Percentiles rank a stretch among this genome's conserved stretches.
Evolutionary conservation across 1,284 basidiomycete species (phyloP).

Genomic region (Cryptococcus wingfieldii): DNA sequence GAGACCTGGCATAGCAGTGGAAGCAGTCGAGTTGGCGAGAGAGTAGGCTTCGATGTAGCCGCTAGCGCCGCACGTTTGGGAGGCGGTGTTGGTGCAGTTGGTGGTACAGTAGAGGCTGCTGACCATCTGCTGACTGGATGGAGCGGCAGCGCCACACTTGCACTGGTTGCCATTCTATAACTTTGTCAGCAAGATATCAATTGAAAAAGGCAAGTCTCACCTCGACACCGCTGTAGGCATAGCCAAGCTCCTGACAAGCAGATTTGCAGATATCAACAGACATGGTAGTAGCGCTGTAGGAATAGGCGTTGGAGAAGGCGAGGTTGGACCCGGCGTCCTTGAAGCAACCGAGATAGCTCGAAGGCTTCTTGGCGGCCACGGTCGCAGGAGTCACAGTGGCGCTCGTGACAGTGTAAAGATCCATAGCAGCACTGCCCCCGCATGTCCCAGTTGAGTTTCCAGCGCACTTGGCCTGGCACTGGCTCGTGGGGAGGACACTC

Average conservation of each 20-base stretch:
- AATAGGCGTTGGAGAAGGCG: slow-evolving; percentile 16
- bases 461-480: slow-evolving; percentile 8
- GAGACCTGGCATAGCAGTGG: slow-evolving; percentile 8
- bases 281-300: slow-evolving; percentile 20
- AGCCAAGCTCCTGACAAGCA: slow-evolving; percentile 24
- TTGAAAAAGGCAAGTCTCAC: neutral
- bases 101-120: slow-evolving; percentile 11
- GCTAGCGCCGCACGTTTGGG: slow-evolving; percentile 23
- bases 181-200: neutral
- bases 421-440: slow-evolving; percentile 14
- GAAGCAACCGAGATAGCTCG: slow-evolving; percentile 17
- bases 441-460: slow-evolving; percentile 16
- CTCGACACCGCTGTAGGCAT: slow-evolving; percentile 17
- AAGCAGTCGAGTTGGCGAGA: slow-evolving; percentile 9
- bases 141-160: slow-evolving; percentile 11
- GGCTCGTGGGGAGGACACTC: slow-evolving; percentile 10
- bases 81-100: slow-evolving; percentile 20
- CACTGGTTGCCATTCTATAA: slow-evolving; percentile 14
- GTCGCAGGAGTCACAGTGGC: slow-evolving; percentile 4
- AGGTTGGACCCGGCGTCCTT: slow-evolving; percentile 12
- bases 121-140: slow-evolving; percentile 8
- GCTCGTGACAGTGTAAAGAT: slow-evolving; percentile 13
- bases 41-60: slow-evolving; percentile 13
- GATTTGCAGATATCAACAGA: slow-evolving; percentile 24
- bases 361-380: slow-evolving; percentile 4